These are phyloP conservation scores for Dioscorea dumetorum DNA, from an alignment of 106 monocot species.

Conservation along the genomic window DNA sequence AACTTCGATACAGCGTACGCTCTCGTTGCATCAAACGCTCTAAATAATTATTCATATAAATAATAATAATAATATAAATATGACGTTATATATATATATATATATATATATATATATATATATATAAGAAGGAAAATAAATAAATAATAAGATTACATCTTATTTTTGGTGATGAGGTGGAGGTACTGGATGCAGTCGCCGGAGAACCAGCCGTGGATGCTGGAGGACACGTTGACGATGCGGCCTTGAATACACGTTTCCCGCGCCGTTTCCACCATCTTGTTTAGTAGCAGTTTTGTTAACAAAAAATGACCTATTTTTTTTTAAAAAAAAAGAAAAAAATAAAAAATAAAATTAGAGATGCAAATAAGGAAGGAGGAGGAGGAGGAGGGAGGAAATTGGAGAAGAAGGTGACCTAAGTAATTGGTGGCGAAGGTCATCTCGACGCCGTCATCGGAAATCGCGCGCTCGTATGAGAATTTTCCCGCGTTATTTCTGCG, in stretches of 20 bases:
- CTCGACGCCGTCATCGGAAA: slow-evolving; percentile 86
- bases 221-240: slow-evolving; percentile 53
- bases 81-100: no score
- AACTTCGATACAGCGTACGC: no score
- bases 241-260: slow-evolving; percentile 34
- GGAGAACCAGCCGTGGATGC: slow-evolving; percentile 40
- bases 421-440: slow-evolving; percentile 97
- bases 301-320: slow-evolving; percentile 45
- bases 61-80: no score
- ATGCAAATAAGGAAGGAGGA: background rate
- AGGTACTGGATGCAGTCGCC: slow-evolving; percentile 4
- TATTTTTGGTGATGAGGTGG: background rate
- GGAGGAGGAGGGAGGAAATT: background rate
- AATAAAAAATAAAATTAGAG: background rate
- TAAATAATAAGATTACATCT: background rate
- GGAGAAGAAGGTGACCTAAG: slow-evolving; percentile 28
- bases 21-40: no score
- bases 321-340: background rate
- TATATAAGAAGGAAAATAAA: no score
- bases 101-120: no score
- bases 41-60: no score
- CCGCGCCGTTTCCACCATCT: slow-evolving; percentile 39
- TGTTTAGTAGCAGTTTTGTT: slow-evolving; percentile 43
- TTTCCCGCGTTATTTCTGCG: slow-evolving; percentile 94
- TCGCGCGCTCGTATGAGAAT: slow-evolving; percentile 54